Conservation (phyloP, 2,329 filamentous ascomycete species). For the Rutstroemia sp. region DNA sequence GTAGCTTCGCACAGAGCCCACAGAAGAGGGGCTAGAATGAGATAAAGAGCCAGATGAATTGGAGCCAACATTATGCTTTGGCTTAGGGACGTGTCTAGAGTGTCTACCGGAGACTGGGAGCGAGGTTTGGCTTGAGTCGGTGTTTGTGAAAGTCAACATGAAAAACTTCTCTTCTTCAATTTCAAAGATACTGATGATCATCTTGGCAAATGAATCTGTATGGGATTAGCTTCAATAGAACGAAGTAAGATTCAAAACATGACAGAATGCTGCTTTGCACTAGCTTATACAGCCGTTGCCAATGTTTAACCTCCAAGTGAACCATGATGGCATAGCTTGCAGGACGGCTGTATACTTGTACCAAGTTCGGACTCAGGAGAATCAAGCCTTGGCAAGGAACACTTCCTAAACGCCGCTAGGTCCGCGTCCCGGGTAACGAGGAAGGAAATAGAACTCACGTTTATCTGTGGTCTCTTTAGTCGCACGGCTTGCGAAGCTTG, state of each 20-base stretch:
- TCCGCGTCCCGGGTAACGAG: not conserved
- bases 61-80: not conserved
- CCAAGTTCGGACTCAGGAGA: too few species aligned
- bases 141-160: slow-evolving; percentile 66
- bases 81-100: not conserved
- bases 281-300: too few species aligned
- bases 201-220: slow-evolving; percentile 51
- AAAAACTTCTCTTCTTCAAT: slow-evolving; percentile 63
- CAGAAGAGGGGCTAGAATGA: slow-evolving; percentile 24
- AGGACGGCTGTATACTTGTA: too few species aligned
- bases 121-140: slow-evolving; percentile 34
- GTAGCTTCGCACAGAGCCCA: slow-evolving; percentile 21
- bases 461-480: not conserved
- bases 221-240: slow-evolving; percentile 20
- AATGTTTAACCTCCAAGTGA: too few species aligned
- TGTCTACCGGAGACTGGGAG: slow-evolving; percentile 19
- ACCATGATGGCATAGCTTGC: too few species aligned
- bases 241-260: too few species aligned
- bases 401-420: too few species aligned
- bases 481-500: slow-evolving; percentile 6
- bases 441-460: not conserved
- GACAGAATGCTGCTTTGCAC: too few species aligned
- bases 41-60: slow-evolving; percentile 6
- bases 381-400: too few species aligned
- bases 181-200: slow-evolving; percentile 71